Evolutionary conservation across 2,329 filamentous ascomycete genomes (phyloP).

Genomic region (Colletotrichum tropicale): DNA sequence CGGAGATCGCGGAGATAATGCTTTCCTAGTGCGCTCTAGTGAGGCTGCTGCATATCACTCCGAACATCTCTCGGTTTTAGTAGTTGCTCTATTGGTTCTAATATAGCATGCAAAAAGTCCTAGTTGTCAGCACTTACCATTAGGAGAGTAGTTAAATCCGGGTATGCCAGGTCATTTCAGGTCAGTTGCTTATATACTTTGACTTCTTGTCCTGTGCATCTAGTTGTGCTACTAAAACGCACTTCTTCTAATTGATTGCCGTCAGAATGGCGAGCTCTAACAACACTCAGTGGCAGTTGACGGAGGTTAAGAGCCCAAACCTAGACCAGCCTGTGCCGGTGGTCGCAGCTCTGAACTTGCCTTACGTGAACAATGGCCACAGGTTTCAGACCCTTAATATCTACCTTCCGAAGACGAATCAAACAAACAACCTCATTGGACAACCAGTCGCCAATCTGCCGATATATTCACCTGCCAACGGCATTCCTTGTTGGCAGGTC

Average conservation of each 20-base stretch:
- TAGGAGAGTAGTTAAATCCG: neutral
- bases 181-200: neutral
- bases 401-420: neutral
- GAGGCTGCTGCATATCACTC: neutral
- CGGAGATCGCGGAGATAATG: neutral
- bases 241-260: neutral
- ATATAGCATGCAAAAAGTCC: neutral
- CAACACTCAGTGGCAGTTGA: neutral
- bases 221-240: neutral
- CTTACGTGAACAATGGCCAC: neutral
- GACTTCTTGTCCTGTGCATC: neutral
- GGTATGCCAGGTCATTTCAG: neutral
- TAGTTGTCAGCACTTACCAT: neutral
- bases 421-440: neutral
- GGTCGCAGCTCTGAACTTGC: neutral
- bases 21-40: neutral
- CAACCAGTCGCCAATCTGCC: neutral
- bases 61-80: neutral
- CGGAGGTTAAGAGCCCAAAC: neutral
- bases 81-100: neutral
- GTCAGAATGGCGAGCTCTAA: neutral
- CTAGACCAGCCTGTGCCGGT: neutral
- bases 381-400: neutral
- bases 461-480: neutral
- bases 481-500: neutral